Percentiles rank a stretch among this genome's conserved stretches.
Evolutionary conservation across 208 protist genomes (phyloP).

Genomic region (Acanthamoeba sp.): DNA sequence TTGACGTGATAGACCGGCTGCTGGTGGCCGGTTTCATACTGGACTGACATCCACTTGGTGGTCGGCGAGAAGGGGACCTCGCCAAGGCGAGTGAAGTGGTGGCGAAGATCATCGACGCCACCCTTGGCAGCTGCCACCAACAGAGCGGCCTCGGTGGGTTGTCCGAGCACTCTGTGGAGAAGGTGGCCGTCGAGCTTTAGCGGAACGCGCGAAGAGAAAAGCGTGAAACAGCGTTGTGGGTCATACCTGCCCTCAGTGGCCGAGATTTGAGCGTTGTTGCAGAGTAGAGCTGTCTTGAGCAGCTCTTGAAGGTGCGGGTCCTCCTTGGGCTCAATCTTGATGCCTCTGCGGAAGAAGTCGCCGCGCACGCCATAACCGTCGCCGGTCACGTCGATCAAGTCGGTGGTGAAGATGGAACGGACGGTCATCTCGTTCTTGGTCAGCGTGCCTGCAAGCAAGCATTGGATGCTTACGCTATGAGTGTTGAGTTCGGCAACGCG

Average conservation of each 20-base stretch:
- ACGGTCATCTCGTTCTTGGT: conserved; percentile 98
- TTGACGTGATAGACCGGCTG: conserved; percentile 93
- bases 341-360: conserved; percentile 67
- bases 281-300: conserved; percentile 18
- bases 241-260: conserved; percentile 43
- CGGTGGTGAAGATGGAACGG: conserved; percentile 60
- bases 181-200: too few relatives aligned
- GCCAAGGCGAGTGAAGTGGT: background rate
- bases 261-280: conserved; percentile 65
- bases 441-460: conserved; percentile 98
- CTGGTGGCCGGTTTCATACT: conserved; percentile 10
- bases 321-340: conserved; percentile 30
- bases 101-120: conserved; percentile 7
- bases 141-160: conserved; percentile 50
- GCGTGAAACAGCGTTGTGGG: too few relatives aligned
- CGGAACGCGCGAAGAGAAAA: background rate
- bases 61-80: conserved; percentile 62
- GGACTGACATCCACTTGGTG: conserved; percentile 65
- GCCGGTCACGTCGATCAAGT: conserved; percentile 45
- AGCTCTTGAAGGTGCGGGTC: conserved; percentile 39
- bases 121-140: conserved; percentile 48
- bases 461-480: too few relatives aligned
- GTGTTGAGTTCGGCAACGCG: too few relatives aligned
- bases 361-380: conserved; percentile 59
- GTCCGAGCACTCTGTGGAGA: background rate